Conservation (phyloP, 345 rosid genomes). For the Boechera stricta region DNA sequence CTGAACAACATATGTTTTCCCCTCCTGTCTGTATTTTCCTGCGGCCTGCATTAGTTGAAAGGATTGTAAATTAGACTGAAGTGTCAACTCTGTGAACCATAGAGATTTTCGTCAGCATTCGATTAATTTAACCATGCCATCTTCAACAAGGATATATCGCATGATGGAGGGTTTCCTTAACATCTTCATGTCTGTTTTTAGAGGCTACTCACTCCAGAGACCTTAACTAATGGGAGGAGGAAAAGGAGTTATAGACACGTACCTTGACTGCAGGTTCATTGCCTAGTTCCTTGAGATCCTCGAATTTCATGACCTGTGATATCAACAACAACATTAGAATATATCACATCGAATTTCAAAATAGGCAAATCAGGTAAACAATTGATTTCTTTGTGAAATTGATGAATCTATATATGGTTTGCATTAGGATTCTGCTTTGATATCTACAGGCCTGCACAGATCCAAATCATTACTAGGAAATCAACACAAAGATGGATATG, state of each 20-base stretch:
- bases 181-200: neutral
- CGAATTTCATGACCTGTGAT: slow-evolving; percentile 91
- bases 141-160: neutral
- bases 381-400: neutral
- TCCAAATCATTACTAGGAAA: slow-evolving; percentile 5
- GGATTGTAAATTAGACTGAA: neutral
- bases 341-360: slow-evolving; percentile 4
- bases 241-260: slow-evolving; percentile 16
- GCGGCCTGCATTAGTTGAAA: slow-evolving; percentile 61
- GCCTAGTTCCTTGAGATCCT: slow-evolving; percentile 91
- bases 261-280: slow-evolving; percentile 93
- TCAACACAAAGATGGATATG: slow-evolving; percentile 8
- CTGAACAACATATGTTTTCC: slow-evolving; percentile 92
- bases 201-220: neutral
- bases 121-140: slow-evolving; percentile 7
- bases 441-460: slow-evolving; percentile 4
- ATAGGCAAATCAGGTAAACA: slow-evolving; percentile 11
- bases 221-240: neutral
- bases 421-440: slow-evolving; percentile 1
- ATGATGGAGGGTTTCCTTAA: neutral
- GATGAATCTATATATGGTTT: neutral
- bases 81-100: neutral
- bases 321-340: slow-evolving; percentile 29
- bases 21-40: slow-evolving; percentile 94
- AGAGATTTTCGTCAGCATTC: neutral